Evolutionary conservation across 2,329 filamentous ascomycete species (phyloP).

Genomic region (Trichophyton simii): DNA sequence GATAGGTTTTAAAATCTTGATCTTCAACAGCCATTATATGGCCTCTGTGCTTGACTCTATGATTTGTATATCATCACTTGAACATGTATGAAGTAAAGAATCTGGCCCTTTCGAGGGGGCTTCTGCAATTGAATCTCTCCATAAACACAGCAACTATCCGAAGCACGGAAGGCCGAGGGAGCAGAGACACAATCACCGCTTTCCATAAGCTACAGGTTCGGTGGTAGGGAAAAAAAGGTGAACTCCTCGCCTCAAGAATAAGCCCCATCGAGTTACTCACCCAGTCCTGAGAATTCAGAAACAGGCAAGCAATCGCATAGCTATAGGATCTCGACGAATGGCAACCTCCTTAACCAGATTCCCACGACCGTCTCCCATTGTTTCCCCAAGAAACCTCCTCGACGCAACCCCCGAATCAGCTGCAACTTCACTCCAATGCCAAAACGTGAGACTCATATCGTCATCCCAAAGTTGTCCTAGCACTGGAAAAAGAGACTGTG

Average conservation of each 20-base stretch:
- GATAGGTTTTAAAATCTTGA: constrained; percentile 37
- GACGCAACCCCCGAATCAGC: background rate
- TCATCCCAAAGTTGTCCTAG: constrained; percentile 8
- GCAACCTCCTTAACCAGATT: constrained; percentile 47
- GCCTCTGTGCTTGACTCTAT: constrained; percentile 99
- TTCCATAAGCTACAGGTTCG: constrained; percentile 44
- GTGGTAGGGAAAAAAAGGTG: constrained; percentile 27
- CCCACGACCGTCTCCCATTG: constrained; percentile 9
- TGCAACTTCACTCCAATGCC: constrained; percentile 1
- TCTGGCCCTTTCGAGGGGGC: constrained; percentile 60
- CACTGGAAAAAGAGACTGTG: constrained; percentile 25
- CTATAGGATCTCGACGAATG: constrained; percentile 77
- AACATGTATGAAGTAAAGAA: constrained; percentile 38
- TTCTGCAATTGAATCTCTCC: constrained; percentile 32
- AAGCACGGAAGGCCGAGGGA: constrained; percentile 24
- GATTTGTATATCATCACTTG: constrained; percentile 80
- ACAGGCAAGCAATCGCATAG: constrained; percentile 78
- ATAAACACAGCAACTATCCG: constrained; percentile 12
- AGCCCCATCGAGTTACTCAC: constrained; percentile 99
- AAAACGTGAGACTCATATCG: constrained; percentile 11
- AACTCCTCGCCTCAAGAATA: constrained; percentile 99
- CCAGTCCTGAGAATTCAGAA: constrained; percentile 16
- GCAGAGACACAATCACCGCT: constrained; percentile 28
- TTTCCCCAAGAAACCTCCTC: constrained; percentile 28
- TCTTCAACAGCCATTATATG: constrained; percentile 35